Evolutionary conservation across 768 basidiomycete species (phyloP).

Genomic region (Infundibulicybe gibba): DNA sequence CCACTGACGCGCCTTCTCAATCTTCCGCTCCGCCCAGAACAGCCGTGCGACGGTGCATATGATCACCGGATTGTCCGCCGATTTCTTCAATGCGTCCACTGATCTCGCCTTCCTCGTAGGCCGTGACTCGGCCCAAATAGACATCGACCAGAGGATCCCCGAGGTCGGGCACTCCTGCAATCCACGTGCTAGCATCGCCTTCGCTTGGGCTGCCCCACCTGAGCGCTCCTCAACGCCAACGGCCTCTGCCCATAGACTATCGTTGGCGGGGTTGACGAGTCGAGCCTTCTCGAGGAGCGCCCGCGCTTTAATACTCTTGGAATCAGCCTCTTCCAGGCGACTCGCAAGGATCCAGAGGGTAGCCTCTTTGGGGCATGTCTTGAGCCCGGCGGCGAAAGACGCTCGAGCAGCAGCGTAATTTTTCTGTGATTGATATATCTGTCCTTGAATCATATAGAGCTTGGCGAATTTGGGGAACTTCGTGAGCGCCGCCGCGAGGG

Average conservation of each 20-base stretch:
- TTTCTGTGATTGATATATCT: constrained; percentile 67
- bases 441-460: constrained; percentile 96
- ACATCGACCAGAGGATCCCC: constrained; percentile 87
- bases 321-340: constrained; percentile 85
- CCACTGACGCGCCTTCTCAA: constrained; percentile 95
- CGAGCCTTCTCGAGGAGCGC: constrained; percentile 89
- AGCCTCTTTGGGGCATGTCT: constrained; percentile 77
- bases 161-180: constrained; percentile 92
- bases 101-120: constrained; percentile 84
- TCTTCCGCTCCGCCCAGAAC: constrained; percentile 93
- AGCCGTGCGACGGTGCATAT: constrained; percentile 89
- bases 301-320: constrained; percentile 89
- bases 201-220: constrained; percentile 76
- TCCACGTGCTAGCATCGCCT: constrained; percentile 83
- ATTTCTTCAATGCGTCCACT: constrained; percentile 92
- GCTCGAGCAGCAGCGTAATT: constrained; percentile 67
- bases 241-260: constrained; percentile 87
- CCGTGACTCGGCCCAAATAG: constrained; percentile 89
- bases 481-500: constrained; percentile 65
- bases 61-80: constrained; percentile 80
- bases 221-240: constrained; percentile 90
- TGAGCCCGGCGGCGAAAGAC: constrained; percentile 80
- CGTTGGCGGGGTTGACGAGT: constrained; percentile 79
- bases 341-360: constrained; percentile 92
- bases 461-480: constrained; percentile 91